A percentile compares a stretch with the other conserved stretches of the same genome.
These are phyloP conservation scores for Dysphania ambrosioides DNA, from an alignment of 148 eudicot species.

Conservation along the genomic window DNA sequence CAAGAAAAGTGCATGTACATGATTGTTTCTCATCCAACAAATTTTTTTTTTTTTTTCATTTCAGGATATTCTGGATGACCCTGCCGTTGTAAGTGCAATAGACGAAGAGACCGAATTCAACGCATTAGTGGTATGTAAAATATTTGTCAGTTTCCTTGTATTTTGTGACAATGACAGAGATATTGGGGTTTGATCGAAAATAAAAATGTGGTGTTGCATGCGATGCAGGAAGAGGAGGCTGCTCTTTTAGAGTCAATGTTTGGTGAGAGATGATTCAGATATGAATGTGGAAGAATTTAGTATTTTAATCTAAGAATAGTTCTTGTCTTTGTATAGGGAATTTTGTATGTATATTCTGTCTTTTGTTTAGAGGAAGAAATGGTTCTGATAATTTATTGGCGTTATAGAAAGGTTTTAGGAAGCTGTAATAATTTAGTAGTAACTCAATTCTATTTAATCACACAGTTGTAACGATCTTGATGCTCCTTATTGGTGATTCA, in stretches of 20 bases:
- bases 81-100: constrained; percentile 61
- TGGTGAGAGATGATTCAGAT: constrained; percentile 46
- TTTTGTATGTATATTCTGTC: constrained; percentile 11
- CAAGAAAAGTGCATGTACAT: neutral
- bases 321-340: constrained; percentile 24
- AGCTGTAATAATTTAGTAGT: neutral
- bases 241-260: constrained; percentile 69
- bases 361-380: neutral
- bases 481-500: too few species aligned
- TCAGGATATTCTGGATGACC: constrained; percentile 80
- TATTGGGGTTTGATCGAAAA: neutral
- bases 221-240: constrained; percentile 77
- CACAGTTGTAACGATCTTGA: neutral
- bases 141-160: neutral
- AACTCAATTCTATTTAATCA: too few species aligned
- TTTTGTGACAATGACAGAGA: neutral
- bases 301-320: constrained; percentile 4
- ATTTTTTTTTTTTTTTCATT: constrained; percentile 7
- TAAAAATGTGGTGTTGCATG: neutral
- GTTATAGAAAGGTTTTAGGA: neutral
- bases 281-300: neutral
- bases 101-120: constrained; percentile 93
- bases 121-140: constrained; percentile 74
- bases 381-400: neutral
- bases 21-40: neutral